These are phyloP conservation scores for Gastrolobium villosum DNA, from an alignment of 306 rosid species.

Conservation along the genomic window DNA sequence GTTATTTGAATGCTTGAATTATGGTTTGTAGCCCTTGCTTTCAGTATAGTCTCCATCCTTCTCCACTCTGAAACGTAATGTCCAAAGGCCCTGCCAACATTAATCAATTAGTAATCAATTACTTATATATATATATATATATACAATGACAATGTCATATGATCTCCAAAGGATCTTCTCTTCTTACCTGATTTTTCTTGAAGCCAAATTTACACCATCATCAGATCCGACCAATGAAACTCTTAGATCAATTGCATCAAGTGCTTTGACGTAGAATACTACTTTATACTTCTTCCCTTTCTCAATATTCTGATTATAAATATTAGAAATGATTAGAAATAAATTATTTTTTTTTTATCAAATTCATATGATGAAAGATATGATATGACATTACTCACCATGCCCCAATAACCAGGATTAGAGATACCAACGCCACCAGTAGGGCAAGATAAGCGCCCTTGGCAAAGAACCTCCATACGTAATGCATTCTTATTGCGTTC, in stretches of 20 bases:
- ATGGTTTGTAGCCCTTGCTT: slow-evolving; percentile 24
- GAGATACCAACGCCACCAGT: slow-evolving; percentile 76
- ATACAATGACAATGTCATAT: too few relatives aligned
- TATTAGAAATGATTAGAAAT: neutral
- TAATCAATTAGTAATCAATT: neutral
- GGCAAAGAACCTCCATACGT: slow-evolving; percentile 68
- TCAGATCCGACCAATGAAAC: slow-evolving; percentile 35
- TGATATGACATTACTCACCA: slow-evolving; percentile 52
- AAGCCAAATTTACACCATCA: slow-evolving; percentile 54
- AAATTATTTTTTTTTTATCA: too few relatives aligned
- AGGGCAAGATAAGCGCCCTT: slow-evolving; percentile 63
- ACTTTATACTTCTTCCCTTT: slow-evolving; percentile 70
- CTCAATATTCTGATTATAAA: slow-evolving; percentile 65
- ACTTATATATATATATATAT: neutral
- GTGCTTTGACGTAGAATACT: slow-evolving; percentile 59
- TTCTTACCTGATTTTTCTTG: slow-evolving; percentile 57
- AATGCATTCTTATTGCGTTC: slow-evolving; percentile 74
- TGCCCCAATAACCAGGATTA: slow-evolving; percentile 91
- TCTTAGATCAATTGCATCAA: slow-evolving; percentile 58
- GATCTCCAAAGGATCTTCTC: neutral
- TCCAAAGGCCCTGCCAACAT: neutral
- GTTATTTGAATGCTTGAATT: slow-evolving; percentile 33
- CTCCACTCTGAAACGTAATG: slow-evolving; percentile 17
- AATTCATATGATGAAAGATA: too few relatives aligned
- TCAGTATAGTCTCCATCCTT: neutral